Conservation (phyloP, 2,329 filamentous ascomycete genomes). For the Arthrobotrys pseudoclavata region DNA sequence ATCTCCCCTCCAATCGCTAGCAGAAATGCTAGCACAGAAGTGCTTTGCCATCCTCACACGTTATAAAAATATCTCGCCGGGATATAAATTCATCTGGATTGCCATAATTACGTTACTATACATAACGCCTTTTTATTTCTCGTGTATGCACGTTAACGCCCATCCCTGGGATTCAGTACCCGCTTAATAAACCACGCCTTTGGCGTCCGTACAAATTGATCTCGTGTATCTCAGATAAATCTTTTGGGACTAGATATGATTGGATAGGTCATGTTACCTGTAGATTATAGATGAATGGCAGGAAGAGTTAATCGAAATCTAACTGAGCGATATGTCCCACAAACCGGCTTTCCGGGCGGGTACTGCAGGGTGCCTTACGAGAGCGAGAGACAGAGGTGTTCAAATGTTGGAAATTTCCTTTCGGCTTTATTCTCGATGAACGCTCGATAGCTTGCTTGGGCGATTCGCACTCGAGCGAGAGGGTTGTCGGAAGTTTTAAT, state of each 20-base stretch:
- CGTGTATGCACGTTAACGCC: background rate
- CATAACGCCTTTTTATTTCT: background rate
- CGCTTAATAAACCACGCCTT: background rate
- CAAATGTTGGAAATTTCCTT: background rate
- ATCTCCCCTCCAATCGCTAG: conserved; percentile 4
- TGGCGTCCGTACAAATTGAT: background rate
- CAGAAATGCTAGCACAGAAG: background rate
- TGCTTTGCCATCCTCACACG: background rate
- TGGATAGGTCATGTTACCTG: background rate
- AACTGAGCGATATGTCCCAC: background rate
- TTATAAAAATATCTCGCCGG: too few species aligned
- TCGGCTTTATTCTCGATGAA: background rate
- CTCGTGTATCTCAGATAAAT: background rate
- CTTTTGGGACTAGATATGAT: background rate
- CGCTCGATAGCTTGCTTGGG: background rate
- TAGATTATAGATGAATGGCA: too few species aligned
- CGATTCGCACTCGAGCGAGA: background rate
- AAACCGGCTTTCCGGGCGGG: too few species aligned
- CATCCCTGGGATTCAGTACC: background rate
- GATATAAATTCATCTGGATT: background rate
- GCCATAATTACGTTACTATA: background rate
- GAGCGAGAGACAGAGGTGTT: background rate
- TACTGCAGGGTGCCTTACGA: background rate
- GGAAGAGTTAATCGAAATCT: background rate
- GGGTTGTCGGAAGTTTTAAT: background rate